Percentiles rank a stretch among this genome's conserved stretches.
phyloP scores from a whole-genome alignment of 306 rosid genomes.

The Malus sylvestris region DNA sequence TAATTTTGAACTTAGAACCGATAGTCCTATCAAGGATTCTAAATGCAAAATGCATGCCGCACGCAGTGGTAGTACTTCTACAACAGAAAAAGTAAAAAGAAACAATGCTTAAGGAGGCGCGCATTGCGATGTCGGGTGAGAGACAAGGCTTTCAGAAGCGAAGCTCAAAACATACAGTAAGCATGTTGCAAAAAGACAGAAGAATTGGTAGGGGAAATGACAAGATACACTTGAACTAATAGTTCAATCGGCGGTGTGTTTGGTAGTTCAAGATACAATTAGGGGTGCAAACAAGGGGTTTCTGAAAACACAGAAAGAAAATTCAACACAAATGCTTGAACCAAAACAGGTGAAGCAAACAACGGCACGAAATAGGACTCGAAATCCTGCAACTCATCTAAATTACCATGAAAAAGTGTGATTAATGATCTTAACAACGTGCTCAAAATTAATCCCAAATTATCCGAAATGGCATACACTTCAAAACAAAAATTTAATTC shows the following conservation, averaged over 20 bases:
- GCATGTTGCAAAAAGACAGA: neutral
- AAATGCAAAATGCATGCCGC: neutral
- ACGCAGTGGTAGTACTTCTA: neutral
- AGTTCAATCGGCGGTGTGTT: neutral
- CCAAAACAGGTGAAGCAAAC: neutral
- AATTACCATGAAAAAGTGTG: slow-evolving; percentile 21
- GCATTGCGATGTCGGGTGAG: neutral
- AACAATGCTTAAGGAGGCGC: neutral
- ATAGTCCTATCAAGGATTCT: neutral
- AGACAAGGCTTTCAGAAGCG: neutral
- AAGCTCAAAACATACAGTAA: neutral
- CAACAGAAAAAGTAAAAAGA: neutral
- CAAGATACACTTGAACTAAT: neutral
- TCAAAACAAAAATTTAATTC: neutral
- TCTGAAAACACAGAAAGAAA: neutral
- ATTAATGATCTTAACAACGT: slow-evolving; percentile 11
- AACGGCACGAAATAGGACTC: neutral
- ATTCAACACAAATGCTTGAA: neutral
- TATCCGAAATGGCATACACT: slow-evolving; percentile 22
- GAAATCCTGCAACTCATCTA: slow-evolving; percentile 26
- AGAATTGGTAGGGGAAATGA: neutral
- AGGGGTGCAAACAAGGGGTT: neutral
- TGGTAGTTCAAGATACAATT: neutral
- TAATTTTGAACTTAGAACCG: neutral
- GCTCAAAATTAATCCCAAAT: slow-evolving; percentile 15